Evolutionary conservation across 345 rosid genomes (phyloP), one percentile per base, ranked within the genome.

Genomic region (Firmiana major): DNA sequence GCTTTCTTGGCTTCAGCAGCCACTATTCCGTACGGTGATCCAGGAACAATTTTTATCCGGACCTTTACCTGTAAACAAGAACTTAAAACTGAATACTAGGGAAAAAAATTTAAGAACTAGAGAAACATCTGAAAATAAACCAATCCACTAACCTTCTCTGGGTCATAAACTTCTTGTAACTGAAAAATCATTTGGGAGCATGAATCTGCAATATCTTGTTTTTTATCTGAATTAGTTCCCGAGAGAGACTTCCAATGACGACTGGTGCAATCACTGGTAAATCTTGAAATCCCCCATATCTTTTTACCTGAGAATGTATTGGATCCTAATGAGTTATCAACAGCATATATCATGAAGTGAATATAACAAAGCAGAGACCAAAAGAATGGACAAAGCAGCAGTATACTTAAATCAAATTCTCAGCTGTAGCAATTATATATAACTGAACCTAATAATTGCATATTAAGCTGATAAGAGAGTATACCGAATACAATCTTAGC

Each of bases 101-200:
- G 8, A 67, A 72, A 34, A 62, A 24, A 22, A 49, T 31, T 31
- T 70, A 38, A 77, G 6, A 49, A 34, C 58, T 7, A 75, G 80
- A 68, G 10, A 9, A 70, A 53, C 62, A 71, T 71, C 9, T 63
- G 15, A 26, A 21, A 43, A 45, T 8, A 10, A 45, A 62, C 28
- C 22, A 48, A 73, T 9, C 34, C 42, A 75, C 81, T 63, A 73
- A 90, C 99, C 91, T 96, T 91, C 63, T 90, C 91, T 70, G 97
- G 91, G 83, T 96, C 99, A 80, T 92, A 96, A 85, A 93, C 90
- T 81, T 92, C 88, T 48, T 91, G 92, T 60, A 96, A 91, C 83
- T 94, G 92, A 45, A 86, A 89, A 84, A 96, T 91, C 97, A 96
- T 88, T 73, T 92, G 97, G 62, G 97, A 93, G 90, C 97, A 96